Percentiles rank a stretch among this genome's conserved stretches.
Conservation (phyloP, 257 asterid species). For the Solanum piurae region DNA sequence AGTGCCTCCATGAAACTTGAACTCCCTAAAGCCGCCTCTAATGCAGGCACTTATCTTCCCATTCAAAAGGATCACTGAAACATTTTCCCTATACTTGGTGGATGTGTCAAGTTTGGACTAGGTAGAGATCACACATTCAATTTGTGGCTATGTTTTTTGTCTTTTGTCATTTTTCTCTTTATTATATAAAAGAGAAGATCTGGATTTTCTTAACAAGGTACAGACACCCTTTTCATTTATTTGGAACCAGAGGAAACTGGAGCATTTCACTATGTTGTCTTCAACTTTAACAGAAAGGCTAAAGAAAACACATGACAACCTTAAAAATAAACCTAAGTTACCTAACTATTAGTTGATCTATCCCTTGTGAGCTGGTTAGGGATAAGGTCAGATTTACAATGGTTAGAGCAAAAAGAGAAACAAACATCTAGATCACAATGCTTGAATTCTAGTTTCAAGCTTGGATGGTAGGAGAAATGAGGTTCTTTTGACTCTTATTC, state of each 20-base stretch:
- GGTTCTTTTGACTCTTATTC: background rate
- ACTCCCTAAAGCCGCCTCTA: background rate
- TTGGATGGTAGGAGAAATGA: background rate
- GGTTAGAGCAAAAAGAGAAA: background rate
- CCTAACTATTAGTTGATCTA: background rate
- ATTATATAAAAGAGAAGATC: background rate
- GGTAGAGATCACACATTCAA: background rate
- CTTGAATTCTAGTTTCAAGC: background rate
- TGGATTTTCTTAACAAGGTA: background rate
- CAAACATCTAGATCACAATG: background rate
- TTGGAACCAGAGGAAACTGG: background rate
- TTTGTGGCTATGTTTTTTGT: background rate
- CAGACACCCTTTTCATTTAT: background rate
- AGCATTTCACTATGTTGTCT: background rate
- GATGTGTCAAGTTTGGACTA: background rate
- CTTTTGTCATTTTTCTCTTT: background rate
- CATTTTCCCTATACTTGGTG: background rate
- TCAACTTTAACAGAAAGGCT: background rate
- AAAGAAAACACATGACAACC: background rate
- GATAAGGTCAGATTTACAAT: background rate
- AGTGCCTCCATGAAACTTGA: background rate
- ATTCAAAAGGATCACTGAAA: background rate
- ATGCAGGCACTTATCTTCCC: background rate
- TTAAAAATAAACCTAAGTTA: background rate
- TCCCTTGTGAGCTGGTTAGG: background rate